phyloP scores from a whole-genome alignment of 345 rosid species.

The Acer yangbiense region DNA sequence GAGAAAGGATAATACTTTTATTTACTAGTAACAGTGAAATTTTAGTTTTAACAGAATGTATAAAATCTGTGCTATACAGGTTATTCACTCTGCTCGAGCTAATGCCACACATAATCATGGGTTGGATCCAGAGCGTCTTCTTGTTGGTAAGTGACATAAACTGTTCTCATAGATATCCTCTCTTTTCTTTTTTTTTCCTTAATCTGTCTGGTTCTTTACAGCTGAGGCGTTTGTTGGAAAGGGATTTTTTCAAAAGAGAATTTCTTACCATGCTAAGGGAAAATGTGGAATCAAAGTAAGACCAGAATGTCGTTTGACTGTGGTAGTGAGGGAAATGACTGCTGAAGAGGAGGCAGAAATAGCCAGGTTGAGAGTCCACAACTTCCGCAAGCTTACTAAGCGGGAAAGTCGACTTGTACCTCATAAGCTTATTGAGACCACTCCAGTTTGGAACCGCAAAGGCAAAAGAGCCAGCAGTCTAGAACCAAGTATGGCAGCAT shows the following conservation, averaged over 20 bases:
- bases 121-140: constrained; percentile 76
- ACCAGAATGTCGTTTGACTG: constrained; percentile 76
- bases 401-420: constrained; percentile 74
- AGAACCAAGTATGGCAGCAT: constrained; percentile 19
- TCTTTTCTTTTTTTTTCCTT: background rate
- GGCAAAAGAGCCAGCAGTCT: constrained; percentile 36
- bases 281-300: constrained; percentile 54
- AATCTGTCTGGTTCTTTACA: constrained; percentile 26
- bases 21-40: background rate
- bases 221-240: constrained; percentile 96
- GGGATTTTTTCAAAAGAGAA: constrained; percentile 69
- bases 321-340: constrained; percentile 81
- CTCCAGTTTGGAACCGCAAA: constrained; percentile 82
- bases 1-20: background rate
- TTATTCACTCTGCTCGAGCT: constrained; percentile 91
- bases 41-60: background rate
- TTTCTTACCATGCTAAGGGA: constrained; percentile 69
- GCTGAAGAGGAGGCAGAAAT: constrained; percentile 87
- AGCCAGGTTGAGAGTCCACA: constrained; percentile 76
- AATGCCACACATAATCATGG: constrained; percentile 95
- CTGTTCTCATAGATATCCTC: background rate
- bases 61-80: constrained; percentile 39
- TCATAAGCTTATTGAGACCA: constrained; percentile 76
- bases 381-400: constrained; percentile 75
- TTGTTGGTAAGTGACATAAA: constrained; percentile 61